Conservation (phyloP, 495 filamentous ascomycete species). For the Trichocladium antarcticum region DNA sequence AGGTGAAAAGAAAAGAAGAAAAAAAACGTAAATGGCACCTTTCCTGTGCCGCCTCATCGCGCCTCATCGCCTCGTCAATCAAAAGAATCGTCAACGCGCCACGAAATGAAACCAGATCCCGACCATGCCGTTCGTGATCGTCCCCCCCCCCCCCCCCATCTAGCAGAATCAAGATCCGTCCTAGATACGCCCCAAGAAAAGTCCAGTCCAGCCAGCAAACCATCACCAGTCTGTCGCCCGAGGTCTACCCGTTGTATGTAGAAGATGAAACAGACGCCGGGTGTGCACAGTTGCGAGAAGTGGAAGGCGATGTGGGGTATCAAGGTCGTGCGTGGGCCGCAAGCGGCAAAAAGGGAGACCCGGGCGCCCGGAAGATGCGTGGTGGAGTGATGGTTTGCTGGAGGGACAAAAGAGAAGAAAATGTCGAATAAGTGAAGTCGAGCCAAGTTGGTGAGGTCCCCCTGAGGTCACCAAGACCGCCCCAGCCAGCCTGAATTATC, state of each 20-base stretch:
- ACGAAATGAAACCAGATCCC: constrained; percentile 6
- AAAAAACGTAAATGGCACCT: not conserved
- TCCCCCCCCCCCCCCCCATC: not conserved
- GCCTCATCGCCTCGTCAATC: constrained; percentile 10
- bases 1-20: constrained; percentile 6
- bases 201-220: constrained; percentile 7
- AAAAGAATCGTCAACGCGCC: constrained; percentile 2
- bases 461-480: not conserved
- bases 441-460: not conserved
- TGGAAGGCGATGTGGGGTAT: constrained; percentile 5
- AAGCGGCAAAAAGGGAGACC: constrained; percentile 4
- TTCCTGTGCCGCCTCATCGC: constrained; percentile 1
- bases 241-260: not conserved
- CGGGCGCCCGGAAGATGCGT: not conserved
- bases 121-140: constrained; percentile 6
- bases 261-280: not conserved
- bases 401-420: constrained; percentile 9
- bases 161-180: constrained; percentile 9
- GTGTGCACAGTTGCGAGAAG: not conserved
- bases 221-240: not conserved
- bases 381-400: not conserved
- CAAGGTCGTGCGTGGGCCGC: constrained; percentile 7
- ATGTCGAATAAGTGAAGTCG: not conserved
- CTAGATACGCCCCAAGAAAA: constrained; percentile 3
- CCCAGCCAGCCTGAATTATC: constrained; percentile 9